phyloP scores from a whole-genome alignment of 352 stramenopile species.

The Pythium sp. region DNA sequence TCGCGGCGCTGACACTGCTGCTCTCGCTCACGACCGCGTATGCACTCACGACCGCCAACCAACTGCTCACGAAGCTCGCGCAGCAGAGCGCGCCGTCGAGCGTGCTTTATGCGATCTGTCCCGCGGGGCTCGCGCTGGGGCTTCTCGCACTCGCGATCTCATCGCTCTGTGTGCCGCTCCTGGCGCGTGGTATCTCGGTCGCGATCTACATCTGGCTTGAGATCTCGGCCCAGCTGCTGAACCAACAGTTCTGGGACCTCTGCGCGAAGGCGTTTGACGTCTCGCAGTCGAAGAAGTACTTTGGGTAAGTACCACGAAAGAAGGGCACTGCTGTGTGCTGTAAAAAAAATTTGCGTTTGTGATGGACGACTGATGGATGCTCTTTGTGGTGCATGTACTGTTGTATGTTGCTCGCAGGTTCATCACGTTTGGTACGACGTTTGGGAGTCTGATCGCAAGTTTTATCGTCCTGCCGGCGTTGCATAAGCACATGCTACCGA shows the following conservation, averaged over 20 bases:
- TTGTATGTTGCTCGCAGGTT: slow-evolving; percentile 24
- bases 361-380: background rate
- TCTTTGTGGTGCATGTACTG: background rate
- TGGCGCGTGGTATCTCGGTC: slow-evolving; percentile 49
- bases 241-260: slow-evolving; percentile 86
- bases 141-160: slow-evolving; percentile 43
- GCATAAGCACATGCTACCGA: slow-evolving; percentile 48
- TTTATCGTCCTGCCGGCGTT: slow-evolving; percentile 63
- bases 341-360: background rate
- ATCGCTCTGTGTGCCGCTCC: slow-evolving; percentile 41
- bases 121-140: slow-evolving; percentile 35
- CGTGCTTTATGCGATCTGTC: slow-evolving; percentile 55
- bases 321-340: background rate
- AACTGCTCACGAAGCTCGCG: slow-evolving; percentile 31
- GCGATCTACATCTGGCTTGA: slow-evolving; percentile 83
- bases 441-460: slow-evolving; percentile 73
- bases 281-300: slow-evolving; percentile 81
- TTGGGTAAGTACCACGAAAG: slow-evolving; percentile 36
- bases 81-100: slow-evolving; percentile 24
- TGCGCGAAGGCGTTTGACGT: slow-evolving; percentile 82
- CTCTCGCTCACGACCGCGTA: slow-evolving; percentile 76
- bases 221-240: slow-evolving; percentile 67
- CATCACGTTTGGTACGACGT: slow-evolving; percentile 83
- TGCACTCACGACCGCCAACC: slow-evolving; percentile 45
- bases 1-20: slow-evolving; percentile 69